Evolutionary conservation across 2,329 filamentous ascomycete species (phyloP).

Genomic region (Aspergillus costaricaensis): DNA sequence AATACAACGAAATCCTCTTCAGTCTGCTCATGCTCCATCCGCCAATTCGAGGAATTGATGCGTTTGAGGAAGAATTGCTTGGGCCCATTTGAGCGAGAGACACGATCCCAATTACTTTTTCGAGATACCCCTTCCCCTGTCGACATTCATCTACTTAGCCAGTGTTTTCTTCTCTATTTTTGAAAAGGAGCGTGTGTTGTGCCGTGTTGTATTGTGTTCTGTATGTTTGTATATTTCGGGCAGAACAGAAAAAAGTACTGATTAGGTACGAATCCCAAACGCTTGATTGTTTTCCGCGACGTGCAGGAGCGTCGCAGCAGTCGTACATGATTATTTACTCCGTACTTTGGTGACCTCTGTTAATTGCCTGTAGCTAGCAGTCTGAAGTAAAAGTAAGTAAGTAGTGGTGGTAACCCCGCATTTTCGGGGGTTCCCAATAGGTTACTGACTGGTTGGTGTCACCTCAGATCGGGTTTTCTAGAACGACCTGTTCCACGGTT

Average conservation of each 20-base stretch:
- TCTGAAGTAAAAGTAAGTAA: too few species aligned
- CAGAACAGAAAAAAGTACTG: too few species aligned
- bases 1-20: constrained; percentile 44
- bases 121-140: background rate
- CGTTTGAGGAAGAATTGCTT: constrained; percentile 37
- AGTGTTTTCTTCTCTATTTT: too few species aligned
- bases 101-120: background rate
- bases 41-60: constrained; percentile 35
- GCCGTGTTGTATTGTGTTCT: too few species aligned
- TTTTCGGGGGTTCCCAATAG: background rate
- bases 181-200: too few species aligned
- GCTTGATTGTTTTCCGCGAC: too few species aligned
- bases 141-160: background rate
- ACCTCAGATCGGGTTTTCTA: background rate
- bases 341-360: too few species aligned
- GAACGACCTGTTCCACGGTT: background rate
- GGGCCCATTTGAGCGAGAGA: background rate
- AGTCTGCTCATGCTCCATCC: constrained; percentile 37
- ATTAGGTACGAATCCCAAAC: too few species aligned
- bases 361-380: too few species aligned
- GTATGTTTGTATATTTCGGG: too few species aligned
- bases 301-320: too few species aligned
- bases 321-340: too few species aligned
- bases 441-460: background rate
- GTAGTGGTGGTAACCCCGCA: background rate